A percentile compares a stretch with the other conserved stretches of the same genome.
Evolutionary conservation across 495 filamentous ascomycete genomes (phyloP).

Genomic region (Clavariopsis aquatica): DNA sequence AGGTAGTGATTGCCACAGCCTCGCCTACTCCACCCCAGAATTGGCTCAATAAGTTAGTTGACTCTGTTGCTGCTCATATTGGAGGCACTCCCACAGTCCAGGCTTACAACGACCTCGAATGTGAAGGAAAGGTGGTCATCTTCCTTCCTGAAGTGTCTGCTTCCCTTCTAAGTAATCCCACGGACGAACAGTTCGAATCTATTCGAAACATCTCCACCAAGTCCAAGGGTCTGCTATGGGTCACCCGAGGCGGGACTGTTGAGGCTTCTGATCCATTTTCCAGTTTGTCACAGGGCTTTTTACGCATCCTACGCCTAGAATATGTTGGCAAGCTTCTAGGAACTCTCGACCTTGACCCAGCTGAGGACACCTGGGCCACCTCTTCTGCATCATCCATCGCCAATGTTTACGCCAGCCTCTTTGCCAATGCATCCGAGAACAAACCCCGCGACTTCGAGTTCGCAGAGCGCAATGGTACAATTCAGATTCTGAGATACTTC

Average conservation of each 20-base stretch:
- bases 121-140: conserved; percentile 1
- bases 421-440: background rate
- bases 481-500: background rate
- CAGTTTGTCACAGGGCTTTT: background rate
- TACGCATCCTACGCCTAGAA: conserved; percentile 6
- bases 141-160: background rate
- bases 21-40: background rate
- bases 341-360: conserved; percentile 8
- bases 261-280: background rate
- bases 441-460: conserved; percentile 5
- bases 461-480: background rate
- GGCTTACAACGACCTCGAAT: background rate
- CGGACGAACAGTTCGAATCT: background rate
- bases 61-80: background rate
- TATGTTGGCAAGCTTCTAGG: background rate
- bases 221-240: conserved; percentile 9
- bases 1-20: background rate
- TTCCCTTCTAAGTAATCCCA: background rate
- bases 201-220: background rate
- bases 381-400: background rate
- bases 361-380: background rate
- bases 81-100: background rate
- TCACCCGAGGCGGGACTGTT: conserved; percentile 7
- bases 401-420: background rate
- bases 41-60: background rate